Percentiles rank a stretch among this genome's conserved stretches.
Conservation (phyloP, 306 rosid species). For the Lithocarpus polystachyus region DNA sequence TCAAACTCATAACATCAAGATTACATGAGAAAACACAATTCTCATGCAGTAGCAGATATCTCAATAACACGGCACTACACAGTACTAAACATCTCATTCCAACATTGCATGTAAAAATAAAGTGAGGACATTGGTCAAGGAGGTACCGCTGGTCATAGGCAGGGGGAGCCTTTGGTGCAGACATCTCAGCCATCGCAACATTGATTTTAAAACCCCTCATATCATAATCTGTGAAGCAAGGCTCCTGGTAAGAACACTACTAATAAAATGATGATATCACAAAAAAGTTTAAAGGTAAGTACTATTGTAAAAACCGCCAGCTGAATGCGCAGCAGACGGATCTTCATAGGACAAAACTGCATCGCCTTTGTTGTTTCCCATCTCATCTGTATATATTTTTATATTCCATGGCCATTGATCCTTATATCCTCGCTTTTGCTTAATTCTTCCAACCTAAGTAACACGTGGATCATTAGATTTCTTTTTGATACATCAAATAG, state of each 20-base stretch:
- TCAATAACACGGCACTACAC: not conserved
- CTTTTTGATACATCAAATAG: too few species aligned
- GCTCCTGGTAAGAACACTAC: constrained; percentile 12
- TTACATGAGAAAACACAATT: not conserved
- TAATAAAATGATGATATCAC: not conserved
- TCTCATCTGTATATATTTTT: constrained; percentile 88
- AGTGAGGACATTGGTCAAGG: constrained; percentile 1
- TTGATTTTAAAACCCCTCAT: constrained; percentile 81
- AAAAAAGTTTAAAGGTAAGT: constrained; percentile 18
- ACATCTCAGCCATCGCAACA: constrained; percentile 93
- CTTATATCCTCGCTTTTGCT: constrained; percentile 97
- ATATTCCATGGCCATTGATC: constrained; percentile 99
- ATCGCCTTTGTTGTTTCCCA: constrained; percentile 92
- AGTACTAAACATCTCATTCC: not conserved
- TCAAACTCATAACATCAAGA: not conserved
- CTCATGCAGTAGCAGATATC: not conserved
- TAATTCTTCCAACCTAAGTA: constrained; percentile 90
- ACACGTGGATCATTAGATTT: not conserved
- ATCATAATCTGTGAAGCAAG: constrained; percentile 61
- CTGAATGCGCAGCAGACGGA: constrained; percentile 95
- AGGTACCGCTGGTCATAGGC: constrained; percentile 69
- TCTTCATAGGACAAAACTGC: constrained; percentile 93
- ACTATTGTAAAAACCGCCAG: constrained; percentile 89
- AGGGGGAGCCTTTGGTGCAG: constrained; percentile 85
- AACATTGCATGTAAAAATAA: not conserved